phyloP scores from a whole-genome alignment of 2,329 filamentous ascomycete genomes.

The Colletotrichum somersetense region DNA sequence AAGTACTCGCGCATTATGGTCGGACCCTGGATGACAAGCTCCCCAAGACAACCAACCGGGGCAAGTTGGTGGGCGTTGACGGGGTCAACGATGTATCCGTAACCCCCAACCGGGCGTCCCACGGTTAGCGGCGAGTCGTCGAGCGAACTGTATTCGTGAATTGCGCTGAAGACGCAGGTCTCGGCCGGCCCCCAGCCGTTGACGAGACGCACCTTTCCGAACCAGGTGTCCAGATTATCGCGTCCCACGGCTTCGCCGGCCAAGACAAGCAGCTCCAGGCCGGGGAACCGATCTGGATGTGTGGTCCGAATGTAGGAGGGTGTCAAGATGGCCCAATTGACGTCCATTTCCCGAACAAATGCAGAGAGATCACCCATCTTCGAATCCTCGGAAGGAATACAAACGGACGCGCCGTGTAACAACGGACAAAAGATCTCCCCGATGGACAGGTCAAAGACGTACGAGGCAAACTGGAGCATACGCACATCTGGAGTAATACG shows the following conservation, averaged over 20 bases:
- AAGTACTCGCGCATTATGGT: constrained; percentile 19
- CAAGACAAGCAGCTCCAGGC: constrained; percentile 59
- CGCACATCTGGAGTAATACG: constrained; percentile 1
- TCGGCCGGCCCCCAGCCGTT: constrained; percentile 47
- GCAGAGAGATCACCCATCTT: constrained; percentile 44
- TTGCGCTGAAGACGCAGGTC: constrained; percentile 26
- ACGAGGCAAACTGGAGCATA: constrained; percentile 46
- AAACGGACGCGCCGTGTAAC: constrained; percentile 54
- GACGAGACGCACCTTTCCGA: constrained; percentile 46
- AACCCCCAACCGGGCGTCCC: constrained; percentile 19
- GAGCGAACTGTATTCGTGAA: constrained; percentile 3
- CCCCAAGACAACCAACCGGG: constrained; percentile 40
- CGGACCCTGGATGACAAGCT: constrained; percentile 41
- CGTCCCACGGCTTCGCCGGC: constrained; percentile 66
- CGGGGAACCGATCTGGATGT: constrained; percentile 58
- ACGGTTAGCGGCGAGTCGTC: constrained; percentile 15
- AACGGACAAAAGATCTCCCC: constrained; percentile 53
- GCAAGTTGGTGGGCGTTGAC: constrained; percentile 25
- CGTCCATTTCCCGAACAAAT: background rate
- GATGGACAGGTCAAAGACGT: constrained; percentile 55
- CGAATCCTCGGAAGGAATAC: constrained; percentile 54
- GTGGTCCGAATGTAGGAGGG: constrained; percentile 52
- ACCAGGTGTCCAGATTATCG: constrained; percentile 61
- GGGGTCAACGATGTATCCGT: constrained; percentile 32
- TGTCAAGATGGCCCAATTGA: constrained; percentile 14